phyloP scores from a whole-genome alignment of 306 rosid species.

The Lathyrus sativus region DNA sequence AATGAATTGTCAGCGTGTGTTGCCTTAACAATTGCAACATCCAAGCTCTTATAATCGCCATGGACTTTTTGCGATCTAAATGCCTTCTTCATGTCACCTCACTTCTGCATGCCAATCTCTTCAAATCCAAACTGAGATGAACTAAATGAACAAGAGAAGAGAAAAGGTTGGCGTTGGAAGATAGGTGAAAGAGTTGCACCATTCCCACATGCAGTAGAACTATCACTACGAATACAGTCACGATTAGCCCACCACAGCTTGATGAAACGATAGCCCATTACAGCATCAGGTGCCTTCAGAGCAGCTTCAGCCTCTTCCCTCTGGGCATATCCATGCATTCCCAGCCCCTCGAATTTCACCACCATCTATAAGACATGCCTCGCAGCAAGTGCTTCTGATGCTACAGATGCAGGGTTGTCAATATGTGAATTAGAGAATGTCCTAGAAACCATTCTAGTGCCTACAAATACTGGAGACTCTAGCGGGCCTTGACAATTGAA shows the following conservation, averaged over 20 bases:
- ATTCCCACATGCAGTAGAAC: too few species aligned
- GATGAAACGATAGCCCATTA: too few species aligned
- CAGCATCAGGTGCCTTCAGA: too few species aligned
- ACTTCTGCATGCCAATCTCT: conserved; percentile 50
- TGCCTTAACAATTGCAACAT: conserved; percentile 73
- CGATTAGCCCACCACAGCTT: too few species aligned
- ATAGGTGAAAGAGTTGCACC: neutral
- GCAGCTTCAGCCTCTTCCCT: too few species aligned
- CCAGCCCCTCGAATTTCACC: too few species aligned
- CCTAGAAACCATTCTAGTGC: conserved; percentile 98
- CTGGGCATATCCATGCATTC: too few species aligned
- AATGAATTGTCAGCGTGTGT: too few species aligned
- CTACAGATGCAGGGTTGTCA: conserved; percentile 66
- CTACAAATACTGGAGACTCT: conserved; percentile 89
- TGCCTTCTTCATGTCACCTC: conserved; percentile 66
- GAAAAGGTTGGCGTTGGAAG: too few species aligned
- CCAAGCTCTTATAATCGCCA: conserved; percentile 76
- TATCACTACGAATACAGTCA: too few species aligned
- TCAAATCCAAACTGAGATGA: neutral
- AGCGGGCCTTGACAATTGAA: too few species aligned
- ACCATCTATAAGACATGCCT: too few species aligned
- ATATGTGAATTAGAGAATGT: conserved; percentile 58
- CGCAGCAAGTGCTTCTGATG: conserved; percentile 71
- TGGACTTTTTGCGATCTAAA: conserved; percentile 59
- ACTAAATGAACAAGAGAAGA: neutral